Percentiles rank a stretch among this genome's conserved stretches.
These are phyloP conservation scores for Oryza longistaminata DNA, from an alignment of 176 grass and related monocot species.

Conservation along the genomic window DNA sequence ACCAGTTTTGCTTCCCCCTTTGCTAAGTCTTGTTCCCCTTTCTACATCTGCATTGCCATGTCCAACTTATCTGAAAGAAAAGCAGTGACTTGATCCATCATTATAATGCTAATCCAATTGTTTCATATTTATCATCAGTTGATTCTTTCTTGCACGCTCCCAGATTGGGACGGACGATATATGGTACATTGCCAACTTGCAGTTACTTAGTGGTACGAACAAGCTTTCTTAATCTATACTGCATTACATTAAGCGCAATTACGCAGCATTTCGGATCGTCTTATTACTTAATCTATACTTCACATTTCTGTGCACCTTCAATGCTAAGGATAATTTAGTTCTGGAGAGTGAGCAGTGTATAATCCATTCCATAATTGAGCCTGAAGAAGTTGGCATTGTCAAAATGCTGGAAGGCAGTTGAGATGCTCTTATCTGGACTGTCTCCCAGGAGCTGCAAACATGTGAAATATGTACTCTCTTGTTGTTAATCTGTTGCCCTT, in stretches of 20 bases:
- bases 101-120: not conserved
- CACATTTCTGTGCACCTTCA: constrained; percentile 37
- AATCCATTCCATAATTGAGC: constrained; percentile 40
- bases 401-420: constrained; percentile 40
- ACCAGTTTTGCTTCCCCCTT: not conserved
- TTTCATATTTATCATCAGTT: constrained; percentile 1
- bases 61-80: not conserved
- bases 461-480: constrained; percentile 16
- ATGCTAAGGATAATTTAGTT: constrained; percentile 19
- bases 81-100: not conserved
- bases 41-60: not conserved
- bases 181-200: constrained; percentile 13
- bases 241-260: constrained; percentile 22
- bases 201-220: constrained; percentile 10
- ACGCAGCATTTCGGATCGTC: not conserved
- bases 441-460: constrained; percentile 22
- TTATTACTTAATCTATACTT: constrained; percentile 39
- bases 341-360: not conserved
- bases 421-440: constrained; percentile 53
- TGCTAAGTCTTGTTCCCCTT: not conserved
- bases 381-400: constrained; percentile 19
- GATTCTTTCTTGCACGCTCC: constrained; percentile 35
- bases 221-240: constrained; percentile 22
- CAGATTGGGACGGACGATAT: not conserved
- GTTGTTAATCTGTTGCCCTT: constrained; percentile 26